A percentile compares a stretch with the other conserved stretches of the same genome.
These are phyloP conservation scores for Rhodotorula kratochvilovae DNA, from an alignment of 768 basidiomycete species.

Conservation along the genomic window DNA sequence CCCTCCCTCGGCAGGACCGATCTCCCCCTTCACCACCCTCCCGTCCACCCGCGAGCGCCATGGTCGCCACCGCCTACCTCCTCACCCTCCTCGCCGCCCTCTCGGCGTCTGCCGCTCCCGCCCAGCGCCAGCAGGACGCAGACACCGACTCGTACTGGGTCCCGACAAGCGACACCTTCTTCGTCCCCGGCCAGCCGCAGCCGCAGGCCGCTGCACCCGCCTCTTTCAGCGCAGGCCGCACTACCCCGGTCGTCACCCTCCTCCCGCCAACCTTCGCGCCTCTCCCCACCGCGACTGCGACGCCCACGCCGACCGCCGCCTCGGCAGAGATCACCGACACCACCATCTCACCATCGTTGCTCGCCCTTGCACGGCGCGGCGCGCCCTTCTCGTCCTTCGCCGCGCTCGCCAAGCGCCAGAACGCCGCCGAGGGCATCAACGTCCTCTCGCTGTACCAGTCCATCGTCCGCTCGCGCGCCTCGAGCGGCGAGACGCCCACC, in stretches of 20 bases:
- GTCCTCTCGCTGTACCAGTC: background rate
- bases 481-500: background rate
- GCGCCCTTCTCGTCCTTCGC: background rate
- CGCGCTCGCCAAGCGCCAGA: background rate
- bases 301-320: background rate
- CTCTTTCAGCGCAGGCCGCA: background rate
- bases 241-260: constrained; percentile 10
- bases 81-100: background rate
- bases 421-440: background rate
- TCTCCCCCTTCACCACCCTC: background rate
- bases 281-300: background rate
- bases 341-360: background rate
- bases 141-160: constrained; percentile 15
- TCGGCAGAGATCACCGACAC: background rate
- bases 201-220: constrained; percentile 3
- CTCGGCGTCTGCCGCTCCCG: background rate
- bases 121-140: too few relatives aligned
- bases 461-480: background rate
- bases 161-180: background rate
- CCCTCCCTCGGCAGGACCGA: background rate
- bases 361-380: background rate
- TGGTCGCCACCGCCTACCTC: background rate
- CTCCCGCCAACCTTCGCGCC: background rate
- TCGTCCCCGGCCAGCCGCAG: background rate
- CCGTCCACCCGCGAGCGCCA: background rate